Evolutionary conservation across 345 rosid genomes (phyloP).

Genomic region (Boechera divaricarpa): DNA sequence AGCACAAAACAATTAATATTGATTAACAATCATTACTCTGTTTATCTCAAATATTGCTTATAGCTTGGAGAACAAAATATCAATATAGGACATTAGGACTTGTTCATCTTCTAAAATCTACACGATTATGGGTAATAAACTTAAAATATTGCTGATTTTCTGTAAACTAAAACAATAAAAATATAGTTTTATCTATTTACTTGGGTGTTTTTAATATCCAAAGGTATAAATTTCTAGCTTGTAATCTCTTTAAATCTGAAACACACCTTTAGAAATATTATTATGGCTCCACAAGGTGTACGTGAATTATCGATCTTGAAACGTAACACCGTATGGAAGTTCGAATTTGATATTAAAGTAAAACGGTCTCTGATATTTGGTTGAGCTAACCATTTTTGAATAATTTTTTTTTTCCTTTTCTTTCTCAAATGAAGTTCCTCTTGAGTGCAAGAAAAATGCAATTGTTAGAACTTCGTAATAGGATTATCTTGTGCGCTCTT

Average conservation of each 20-base stretch:
- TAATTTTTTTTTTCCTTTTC: no score
- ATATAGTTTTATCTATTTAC: background rate
- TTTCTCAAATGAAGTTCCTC: background rate
- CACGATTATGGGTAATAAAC: background rate
- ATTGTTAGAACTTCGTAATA: background rate
- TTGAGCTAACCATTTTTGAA: background rate
- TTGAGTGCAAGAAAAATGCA: background rate
- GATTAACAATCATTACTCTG: conserved; percentile 12
- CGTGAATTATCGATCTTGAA: background rate
- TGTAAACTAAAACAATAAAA: conserved; percentile 11
- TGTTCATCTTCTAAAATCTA: conserved; percentile 17
- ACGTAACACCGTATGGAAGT: background rate
- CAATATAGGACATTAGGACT: background rate
- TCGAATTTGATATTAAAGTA: background rate
- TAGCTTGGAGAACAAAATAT: conserved; percentile 7
- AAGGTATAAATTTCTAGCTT: background rate
- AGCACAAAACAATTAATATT: conserved; percentile 16
- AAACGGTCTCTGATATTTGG: background rate
- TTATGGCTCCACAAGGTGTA: background rate
- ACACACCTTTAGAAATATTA: background rate
- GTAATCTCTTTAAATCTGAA: background rate
- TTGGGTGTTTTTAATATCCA: background rate
- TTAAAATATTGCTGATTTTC: background rate
- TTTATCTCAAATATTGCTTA: conserved; percentile 1
- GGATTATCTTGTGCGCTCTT: background rate